These are phyloP conservation scores for Colletotrichum ledebouriae DNA, from an alignment of 2,329 filamentous ascomycete species.

Conservation along the genomic window DNA sequence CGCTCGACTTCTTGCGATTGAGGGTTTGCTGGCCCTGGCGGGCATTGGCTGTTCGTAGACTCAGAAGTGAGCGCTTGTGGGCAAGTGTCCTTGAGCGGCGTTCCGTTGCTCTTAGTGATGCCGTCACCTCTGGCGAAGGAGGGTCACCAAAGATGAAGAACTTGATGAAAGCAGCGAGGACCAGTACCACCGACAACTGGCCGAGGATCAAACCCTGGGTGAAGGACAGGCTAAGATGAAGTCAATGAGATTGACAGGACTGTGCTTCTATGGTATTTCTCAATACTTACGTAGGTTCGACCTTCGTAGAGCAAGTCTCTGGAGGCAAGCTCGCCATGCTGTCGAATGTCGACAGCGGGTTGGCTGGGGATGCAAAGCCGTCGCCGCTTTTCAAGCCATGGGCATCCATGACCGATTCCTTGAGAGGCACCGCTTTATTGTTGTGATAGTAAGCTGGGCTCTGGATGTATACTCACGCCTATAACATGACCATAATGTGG, in stretches of 20 bases:
- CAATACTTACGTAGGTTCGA: conserved; percentile 44
- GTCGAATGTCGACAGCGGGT: background rate
- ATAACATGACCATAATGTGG: no score
- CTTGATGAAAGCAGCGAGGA: conserved; percentile 96
- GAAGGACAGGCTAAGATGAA: conserved; percentile 78
- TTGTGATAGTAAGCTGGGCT: no score
- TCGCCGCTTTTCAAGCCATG: no score
- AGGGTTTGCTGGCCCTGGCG: conserved; percentile 58
- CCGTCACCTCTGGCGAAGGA: conserved; percentile 84
- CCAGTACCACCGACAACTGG: conserved; percentile 90
- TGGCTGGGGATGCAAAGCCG: no score
- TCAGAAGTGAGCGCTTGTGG: conserved; percentile 81
- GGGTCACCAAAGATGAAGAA: conserved; percentile 99
- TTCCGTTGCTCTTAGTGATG: conserved; percentile 80
- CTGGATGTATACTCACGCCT: no score
- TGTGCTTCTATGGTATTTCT: background rate
- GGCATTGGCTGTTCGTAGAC: conserved; percentile 64
- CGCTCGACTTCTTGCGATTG: conserved; percentile 77
- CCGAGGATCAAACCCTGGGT: conserved; percentile 94
- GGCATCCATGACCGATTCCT: no score
- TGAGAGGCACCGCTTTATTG: no score
- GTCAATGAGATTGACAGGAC: no score
- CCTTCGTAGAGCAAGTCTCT: conserved; percentile 51
- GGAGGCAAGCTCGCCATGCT: conserved; percentile 40
- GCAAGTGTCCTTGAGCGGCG: conserved; percentile 80